Percentiles rank a stretch among this genome's conserved stretches.
These are phyloP conservation scores for Kwoniella dejecticola DNA, from an alignment of 768 basidiomycete genomes.

Conservation along the genomic window DNA sequence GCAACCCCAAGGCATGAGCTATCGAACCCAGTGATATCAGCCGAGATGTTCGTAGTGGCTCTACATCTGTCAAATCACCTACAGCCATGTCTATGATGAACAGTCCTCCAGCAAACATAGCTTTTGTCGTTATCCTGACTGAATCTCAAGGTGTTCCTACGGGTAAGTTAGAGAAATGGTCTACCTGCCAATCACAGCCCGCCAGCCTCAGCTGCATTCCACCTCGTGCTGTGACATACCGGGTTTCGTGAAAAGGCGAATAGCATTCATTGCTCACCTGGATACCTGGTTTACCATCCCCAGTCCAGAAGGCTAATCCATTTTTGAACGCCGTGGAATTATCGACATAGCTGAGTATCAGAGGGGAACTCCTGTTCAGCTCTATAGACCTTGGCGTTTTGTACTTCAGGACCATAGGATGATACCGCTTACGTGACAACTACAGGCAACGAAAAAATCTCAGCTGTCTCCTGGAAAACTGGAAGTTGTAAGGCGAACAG, in stretches of 20 bases:
- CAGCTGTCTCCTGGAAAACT: not conserved
- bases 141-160: constrained; percentile 38
- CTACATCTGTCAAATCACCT: not conserved
- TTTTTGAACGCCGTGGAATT: constrained; percentile 35
- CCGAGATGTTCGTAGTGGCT: not conserved
- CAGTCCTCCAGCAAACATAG: constrained; percentile 48
- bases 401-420: no score
- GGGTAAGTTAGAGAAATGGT: constrained; percentile 37
- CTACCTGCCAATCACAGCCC: constrained; percentile 36
- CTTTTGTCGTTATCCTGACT: constrained; percentile 44
- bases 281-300: constrained; percentile 48
- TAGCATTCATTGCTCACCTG: constrained; percentile 36
- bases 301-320: constrained; percentile 50
- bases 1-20: constrained; percentile 53
- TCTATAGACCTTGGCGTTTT: no score
- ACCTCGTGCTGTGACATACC: no score
- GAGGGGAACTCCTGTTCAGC: no score
- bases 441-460: constrained; percentile 1
- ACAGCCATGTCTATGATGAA: constrained; percentile 50
- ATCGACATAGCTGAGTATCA: constrained; percentile 39
- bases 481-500: not conserved
- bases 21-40: not conserved
- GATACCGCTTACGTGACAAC: constrained; percentile 46
- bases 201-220: no score
- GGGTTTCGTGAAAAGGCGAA: not conserved